phyloP scores from a whole-genome alignment of 2,329 filamentous ascomycete species.

The Phaeosphaeriaceae sp. region DNA sequence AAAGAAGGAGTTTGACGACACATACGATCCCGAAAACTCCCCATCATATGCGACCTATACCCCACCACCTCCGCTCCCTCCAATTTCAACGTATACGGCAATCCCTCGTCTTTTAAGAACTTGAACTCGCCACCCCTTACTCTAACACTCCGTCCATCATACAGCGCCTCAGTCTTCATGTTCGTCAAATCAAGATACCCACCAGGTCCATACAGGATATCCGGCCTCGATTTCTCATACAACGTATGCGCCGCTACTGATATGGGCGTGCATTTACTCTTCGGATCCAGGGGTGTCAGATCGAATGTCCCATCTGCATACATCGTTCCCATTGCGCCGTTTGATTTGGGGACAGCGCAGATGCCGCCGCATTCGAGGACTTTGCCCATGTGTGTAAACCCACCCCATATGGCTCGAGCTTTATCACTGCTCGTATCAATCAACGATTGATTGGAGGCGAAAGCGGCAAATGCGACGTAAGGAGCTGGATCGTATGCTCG shows the following conservation, averaged over 20 bases:
- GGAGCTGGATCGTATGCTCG: slow-evolving; percentile 35
- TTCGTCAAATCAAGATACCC: slow-evolving; percentile 55
- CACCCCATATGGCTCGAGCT: slow-evolving; percentile 21
- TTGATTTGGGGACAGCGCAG: slow-evolving; percentile 59
- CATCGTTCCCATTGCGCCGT: slow-evolving; percentile 53
- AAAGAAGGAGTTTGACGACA: neutral
- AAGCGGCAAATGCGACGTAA: slow-evolving; percentile 28
- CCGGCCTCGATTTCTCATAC: slow-evolving; percentile 64
- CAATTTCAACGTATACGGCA: slow-evolving; percentile 58
- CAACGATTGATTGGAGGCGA: slow-evolving; percentile 5
- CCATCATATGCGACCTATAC: slow-evolving; percentile 57
- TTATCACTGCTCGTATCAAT: slow-evolving; percentile 7
- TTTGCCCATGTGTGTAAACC: slow-evolving; percentile 61
- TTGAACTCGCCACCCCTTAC: slow-evolving; percentile 49
- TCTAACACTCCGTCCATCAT: slow-evolving; percentile 48
- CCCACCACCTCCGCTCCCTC: slow-evolving; percentile 57
- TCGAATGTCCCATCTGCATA: slow-evolving; percentile 58
- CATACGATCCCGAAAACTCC: slow-evolving; percentile 53
- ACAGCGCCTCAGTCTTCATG: slow-evolving; percentile 55
- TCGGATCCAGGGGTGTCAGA: slow-evolving; percentile 52
- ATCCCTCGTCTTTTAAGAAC: slow-evolving; percentile 27
- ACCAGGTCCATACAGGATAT: slow-evolving; percentile 60
- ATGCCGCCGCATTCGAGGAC: slow-evolving; percentile 62
- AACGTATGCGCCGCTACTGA: slow-evolving; percentile 63
- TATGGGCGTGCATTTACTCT: slow-evolving; percentile 55